Base-by-base conservation (phyloP, 345 rosid genomes). In the Isatis tinctoria region DNA sequence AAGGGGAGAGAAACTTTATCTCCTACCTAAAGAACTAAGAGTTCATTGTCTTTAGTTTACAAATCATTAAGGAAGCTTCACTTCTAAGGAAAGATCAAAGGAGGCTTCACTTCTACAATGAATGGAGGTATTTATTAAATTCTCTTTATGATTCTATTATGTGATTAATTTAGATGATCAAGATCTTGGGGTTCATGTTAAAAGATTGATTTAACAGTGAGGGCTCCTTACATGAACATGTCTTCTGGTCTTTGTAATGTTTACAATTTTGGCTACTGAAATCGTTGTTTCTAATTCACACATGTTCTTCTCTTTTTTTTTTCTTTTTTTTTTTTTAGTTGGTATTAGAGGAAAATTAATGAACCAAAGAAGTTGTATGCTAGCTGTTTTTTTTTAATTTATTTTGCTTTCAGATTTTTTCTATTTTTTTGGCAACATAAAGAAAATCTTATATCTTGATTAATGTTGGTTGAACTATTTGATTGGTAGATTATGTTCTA, bases 221-320 rank as follows among this genome's bases (percentile, higher is more conserved):
- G 10, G 1, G 0, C 35, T 17, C 60, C 72, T 58, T 22, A 56
- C 71, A 12, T 56, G 58, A 53, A 57, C 51, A 66, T 36, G 53
- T 20, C 63, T 41, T 30, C 64, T 53, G 64, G 63, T 53, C 45
- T 3, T 12, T 10, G 65, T 5, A 73, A 12, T 43, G 6, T 24
- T 65, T 54, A 54, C 36, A 35, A 20, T 26, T 8, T 24, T 57
- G 12, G 41, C 4, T 67, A 74, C 6, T 60, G 60, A 45, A 59
- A 74, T 66, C 35, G 52, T 66, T 58, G 33, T 66, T 66, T 66
- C 35, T 57, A 60, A 74, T 22, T 65, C 32, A 16, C 1, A 60
- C 9, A 44, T 9, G 8, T 33, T 30, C 4, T 32, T 11, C 4
- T n/a, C n/a, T n/a, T n/a, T n/a, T n/a, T n/a, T n/a, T n/a, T n/a